Conservation (phyloP, 495 filamentous ascomycete species). For the Clohesyomyces aquaticus region DNA sequence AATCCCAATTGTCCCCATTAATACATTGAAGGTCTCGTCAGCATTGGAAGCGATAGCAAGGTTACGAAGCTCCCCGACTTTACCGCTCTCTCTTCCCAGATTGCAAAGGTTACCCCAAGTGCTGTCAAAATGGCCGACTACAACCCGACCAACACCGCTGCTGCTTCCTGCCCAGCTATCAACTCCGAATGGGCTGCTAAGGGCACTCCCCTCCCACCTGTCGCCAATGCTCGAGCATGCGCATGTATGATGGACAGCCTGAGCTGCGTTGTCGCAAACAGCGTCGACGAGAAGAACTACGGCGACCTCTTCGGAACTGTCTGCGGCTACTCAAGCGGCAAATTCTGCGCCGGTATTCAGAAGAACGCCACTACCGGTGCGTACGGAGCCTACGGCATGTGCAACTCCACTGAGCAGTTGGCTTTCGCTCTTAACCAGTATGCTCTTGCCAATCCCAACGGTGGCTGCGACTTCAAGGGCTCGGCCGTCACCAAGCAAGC, state of each 20-base stretch:
- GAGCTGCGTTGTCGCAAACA: constrained; percentile 65
- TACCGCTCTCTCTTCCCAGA: constrained; percentile 68
- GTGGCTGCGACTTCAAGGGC: constrained; percentile 79
- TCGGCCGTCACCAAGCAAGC: constrained; percentile 54
- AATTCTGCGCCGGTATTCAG: constrained; percentile 71
- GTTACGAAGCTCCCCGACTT: constrained; percentile 74
- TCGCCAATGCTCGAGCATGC: constrained; percentile 74
- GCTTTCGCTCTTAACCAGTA: constrained; percentile 82
- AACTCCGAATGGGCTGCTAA: constrained; percentile 68
- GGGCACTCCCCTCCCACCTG: constrained; percentile 71
- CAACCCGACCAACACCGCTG: constrained; percentile 75
- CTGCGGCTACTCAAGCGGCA: constrained; percentile 59
- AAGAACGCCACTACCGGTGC: constrained; percentile 70
- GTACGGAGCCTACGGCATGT: constrained; percentile 93
- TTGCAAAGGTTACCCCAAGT: constrained; percentile 69
- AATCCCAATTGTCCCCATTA: background rate
- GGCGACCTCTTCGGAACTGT: constrained; percentile 71
- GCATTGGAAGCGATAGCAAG: constrained; percentile 56
- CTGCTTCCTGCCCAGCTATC: constrained; percentile 70
- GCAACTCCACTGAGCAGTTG: constrained; percentile 74
- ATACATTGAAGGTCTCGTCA: constrained; percentile 62
- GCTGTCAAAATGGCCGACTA: constrained; percentile 68
- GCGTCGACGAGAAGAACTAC: constrained; percentile 57
- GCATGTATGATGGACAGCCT: constrained; percentile 76
- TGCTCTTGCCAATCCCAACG: constrained; percentile 60